Base-by-base conservation (phyloP, 176 grass and related monocot genomes). In the Musa itinerans region DNA sequence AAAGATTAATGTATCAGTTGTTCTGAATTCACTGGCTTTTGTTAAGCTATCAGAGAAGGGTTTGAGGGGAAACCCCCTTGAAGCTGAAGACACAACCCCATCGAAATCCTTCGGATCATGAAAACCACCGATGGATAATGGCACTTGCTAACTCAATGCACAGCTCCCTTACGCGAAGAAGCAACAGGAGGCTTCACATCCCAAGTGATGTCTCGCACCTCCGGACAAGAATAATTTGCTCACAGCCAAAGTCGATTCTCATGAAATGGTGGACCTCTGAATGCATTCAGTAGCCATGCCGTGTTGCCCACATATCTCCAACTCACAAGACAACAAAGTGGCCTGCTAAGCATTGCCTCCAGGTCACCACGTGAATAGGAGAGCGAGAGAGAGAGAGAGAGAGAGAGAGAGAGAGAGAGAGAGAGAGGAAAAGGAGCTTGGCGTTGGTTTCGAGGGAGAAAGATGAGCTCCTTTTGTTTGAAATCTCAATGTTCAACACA, bases 291-390 rank as follows among this genome's bases (percentile, higher is more conserved):
- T 65, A n/a, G 59, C 21, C 6, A 15, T 53, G 29, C 72, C 25
- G 56, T 26, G 24, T 10, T 59, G 75, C 75, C 49, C 49, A 15
- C 62, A 23, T 20, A 48, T 53, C 21, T 22, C 75, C 75, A 53
- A 77, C 11, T 20, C 75, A 52, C 75, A 77, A 65, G 19, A 66
- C 58, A 77, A 77, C 75, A 77, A 77, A 24, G 14, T 10, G n/a
- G 50, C 20, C 58, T 74, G 71, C 65, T 17, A 54, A 2, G 21
- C 55, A 24, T 52, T 16, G 17, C 58, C 59, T 65, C 20, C 57
- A 53, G 9, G 20, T 77, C 59, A 64, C 29, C 75, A 64, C 75
- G 75, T 77, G 75, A 77, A 65, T 65, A 29, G 29, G 29, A 29
- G 24, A 24, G 24, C 24, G 24, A 24, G 24, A 0, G 24, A 24